Conservation (phyloP, 2,329 filamentous ascomycete genomes). For the Fusarium solani-melongenae region DNA sequence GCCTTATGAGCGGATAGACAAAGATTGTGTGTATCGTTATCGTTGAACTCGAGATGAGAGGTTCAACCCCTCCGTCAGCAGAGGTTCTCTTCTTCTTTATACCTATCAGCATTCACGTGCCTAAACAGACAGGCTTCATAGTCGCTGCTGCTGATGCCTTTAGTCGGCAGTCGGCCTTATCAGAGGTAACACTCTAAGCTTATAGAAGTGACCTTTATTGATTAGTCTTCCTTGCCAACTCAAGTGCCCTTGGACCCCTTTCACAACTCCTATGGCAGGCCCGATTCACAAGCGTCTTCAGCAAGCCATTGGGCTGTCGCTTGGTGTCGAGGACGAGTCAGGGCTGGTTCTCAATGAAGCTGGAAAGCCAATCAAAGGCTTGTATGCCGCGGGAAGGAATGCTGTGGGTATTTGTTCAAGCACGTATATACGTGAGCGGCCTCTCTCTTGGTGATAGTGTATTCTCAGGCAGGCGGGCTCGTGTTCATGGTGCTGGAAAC, state of each 20-base stretch:
- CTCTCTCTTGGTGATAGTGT: neutral
- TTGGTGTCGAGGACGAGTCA: neutral
- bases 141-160: too few relatives aligned
- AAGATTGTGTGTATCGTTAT: neutral
- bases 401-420: neutral
- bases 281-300: neutral
- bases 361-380: neutral
- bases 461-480: neutral
- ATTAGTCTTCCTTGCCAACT: too few relatives aligned
- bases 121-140: neutral
- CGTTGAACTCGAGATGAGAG: neutral
- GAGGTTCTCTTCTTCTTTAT: neutral
- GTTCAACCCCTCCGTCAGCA: neutral
- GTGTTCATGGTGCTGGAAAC: neutral
- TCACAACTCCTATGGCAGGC: too few relatives aligned
- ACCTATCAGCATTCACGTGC: neutral
- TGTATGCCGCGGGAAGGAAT: neutral
- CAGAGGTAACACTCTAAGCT: too few relatives aligned
- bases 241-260: too few relatives aligned
- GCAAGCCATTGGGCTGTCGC: neutral
- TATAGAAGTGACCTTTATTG: too few relatives aligned
- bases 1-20: neutral
- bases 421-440: neutral
- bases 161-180: too few relatives aligned
- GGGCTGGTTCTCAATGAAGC: neutral